Conservation (phyloP, 148 eudicot genomes). For the Hydrangea macrophylla region DNA sequence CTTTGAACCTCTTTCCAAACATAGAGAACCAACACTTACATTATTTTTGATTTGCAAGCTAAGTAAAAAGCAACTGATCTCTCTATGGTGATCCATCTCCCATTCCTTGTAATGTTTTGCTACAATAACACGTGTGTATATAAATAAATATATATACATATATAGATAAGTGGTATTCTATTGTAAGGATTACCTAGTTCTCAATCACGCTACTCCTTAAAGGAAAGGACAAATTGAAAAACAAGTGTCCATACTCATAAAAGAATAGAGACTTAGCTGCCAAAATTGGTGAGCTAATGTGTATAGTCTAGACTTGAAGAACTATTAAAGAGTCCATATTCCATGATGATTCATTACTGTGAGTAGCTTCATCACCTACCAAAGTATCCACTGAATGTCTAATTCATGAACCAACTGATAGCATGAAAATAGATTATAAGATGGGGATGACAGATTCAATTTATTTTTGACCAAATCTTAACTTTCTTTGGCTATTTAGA, state of each 20-base stretch:
- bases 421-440: background rate
- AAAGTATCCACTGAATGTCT: conserved; percentile 2
- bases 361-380: conserved; percentile 56
- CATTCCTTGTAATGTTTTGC: too few species aligned
- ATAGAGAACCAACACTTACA: too few species aligned
- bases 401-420: background rate
- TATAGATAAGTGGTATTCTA: too few species aligned
- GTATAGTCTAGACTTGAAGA: conserved; percentile 47
- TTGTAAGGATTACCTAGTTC: too few species aligned
- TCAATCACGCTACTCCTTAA: too few species aligned
- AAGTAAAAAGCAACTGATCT: too few species aligned
- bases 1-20: too few species aligned
- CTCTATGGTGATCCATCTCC: too few species aligned
- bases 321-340: conserved; percentile 36
- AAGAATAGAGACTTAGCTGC: conserved; percentile 83
- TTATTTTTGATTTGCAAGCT: too few species aligned
- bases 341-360: conserved; percentile 44
- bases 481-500: background rate
- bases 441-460: background rate
- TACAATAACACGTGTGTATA: too few species aligned
- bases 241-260: conserved; percentile 39
- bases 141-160: too few species aligned
- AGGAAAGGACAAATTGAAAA: background rate
- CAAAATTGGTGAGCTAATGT: conserved; percentile 78
- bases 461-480: background rate